phyloP scores from a whole-genome alignment of 352 stramenopile species.

The Phytophthora foliorum region DNA sequence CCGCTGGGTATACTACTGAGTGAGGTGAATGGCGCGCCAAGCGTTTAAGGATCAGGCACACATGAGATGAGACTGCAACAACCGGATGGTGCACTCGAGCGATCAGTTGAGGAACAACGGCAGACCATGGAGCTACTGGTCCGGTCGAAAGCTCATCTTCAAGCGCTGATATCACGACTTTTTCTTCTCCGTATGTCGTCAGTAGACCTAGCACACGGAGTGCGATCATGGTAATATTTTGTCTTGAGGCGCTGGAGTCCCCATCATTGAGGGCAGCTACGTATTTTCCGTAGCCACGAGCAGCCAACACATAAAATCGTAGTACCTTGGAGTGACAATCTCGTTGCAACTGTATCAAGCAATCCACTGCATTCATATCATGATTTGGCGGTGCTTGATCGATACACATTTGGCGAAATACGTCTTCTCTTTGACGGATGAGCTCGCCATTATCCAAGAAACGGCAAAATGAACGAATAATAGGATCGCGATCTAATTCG shows the following conservation, averaged over 20 bases:
- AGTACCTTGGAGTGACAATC: constrained; percentile 45
- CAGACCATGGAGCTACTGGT: constrained; percentile 68
- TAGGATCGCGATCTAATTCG: constrained; percentile 38
- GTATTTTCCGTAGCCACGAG: constrained; percentile 55
- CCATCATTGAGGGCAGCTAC: constrained; percentile 27
- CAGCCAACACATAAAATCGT: constrained; percentile 49
- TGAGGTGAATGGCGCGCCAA: constrained; percentile 72
- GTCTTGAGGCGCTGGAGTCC: constrained; percentile 14
- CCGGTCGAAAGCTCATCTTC: constrained; percentile 55
- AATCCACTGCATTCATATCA: constrained; percentile 28
- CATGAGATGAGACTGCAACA: constrained; percentile 51
- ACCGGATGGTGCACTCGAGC: constrained; percentile 71
- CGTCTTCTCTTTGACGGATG: constrained; percentile 43
- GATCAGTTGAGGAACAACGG: constrained; percentile 81
- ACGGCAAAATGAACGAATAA: constrained; percentile 57
- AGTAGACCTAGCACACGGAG: constrained; percentile 78
- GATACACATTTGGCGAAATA: constrained; percentile 47
- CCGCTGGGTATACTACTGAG: constrained; percentile 77
- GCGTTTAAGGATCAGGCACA: constrained; percentile 70
- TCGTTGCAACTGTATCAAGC: constrained; percentile 48
- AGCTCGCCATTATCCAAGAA: constrained; percentile 64
- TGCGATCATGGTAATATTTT: constrained; percentile 56
- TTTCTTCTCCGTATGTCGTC: constrained; percentile 67
- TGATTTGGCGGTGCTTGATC: constrained; percentile 17
- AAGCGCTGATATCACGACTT: constrained; percentile 48